A percentile compares a stretch with the other conserved stretches of the same genome.
Evolutionary conservation across 2,329 filamentous ascomycete species (phyloP).

Genomic region (Grosmannia penicillata): DNA sequence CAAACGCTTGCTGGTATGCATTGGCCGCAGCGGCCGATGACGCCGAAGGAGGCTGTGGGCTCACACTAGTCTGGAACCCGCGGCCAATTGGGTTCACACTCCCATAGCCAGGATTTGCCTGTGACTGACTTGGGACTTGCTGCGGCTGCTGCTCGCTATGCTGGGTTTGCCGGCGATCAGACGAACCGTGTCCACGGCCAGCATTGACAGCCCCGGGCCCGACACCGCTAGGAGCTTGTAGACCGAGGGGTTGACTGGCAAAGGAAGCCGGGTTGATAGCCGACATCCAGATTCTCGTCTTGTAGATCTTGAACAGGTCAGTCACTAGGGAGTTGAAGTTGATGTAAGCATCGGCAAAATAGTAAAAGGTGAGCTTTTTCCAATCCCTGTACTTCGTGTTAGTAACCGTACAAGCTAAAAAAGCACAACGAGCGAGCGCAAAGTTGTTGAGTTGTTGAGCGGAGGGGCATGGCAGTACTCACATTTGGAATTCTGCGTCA

Average conservation of each 20-base stretch:
- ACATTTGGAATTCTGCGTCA: slow-evolving; percentile 98
- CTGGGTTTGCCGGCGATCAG: slow-evolving; percentile 33
- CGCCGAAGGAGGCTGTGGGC: slow-evolving; percentile 11
- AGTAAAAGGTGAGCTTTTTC: slow-evolving; percentile 98
- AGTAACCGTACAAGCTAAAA: slow-evolving; percentile 9
- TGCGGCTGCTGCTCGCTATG: slow-evolving; percentile 20
- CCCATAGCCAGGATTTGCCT: slow-evolving; percentile 1
- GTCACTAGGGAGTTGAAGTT: slow-evolving; percentile 98
- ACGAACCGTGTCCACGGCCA: slow-evolving; percentile 34
- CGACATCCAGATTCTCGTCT: slow-evolving; percentile 99
- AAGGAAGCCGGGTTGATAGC: slow-evolving; percentile 97
- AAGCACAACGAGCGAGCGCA: slow-evolving; percentile 1
- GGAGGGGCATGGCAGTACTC: slow-evolving; percentile 24
- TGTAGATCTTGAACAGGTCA: slow-evolving; percentile 98
- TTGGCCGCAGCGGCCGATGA: slow-evolving; percentile 23
- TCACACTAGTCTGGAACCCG: slow-evolving; percentile 10
- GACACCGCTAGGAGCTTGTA: slow-evolving; percentile 54
- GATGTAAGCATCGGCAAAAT: slow-evolving; percentile 95
- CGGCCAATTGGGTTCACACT: slow-evolving; percentile 1
- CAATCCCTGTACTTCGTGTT: slow-evolving; percentile 59
- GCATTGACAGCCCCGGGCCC: slow-evolving; percentile 53
- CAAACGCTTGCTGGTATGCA: slow-evolving; percentile 17
- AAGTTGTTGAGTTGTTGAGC: slow-evolving; percentile 7
- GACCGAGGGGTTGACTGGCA: slow-evolving; percentile 58
- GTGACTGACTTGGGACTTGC: slow-evolving; percentile 3